A percentile compares a stretch with the other conserved stretches of the same genome.
These are phyloP conservation scores for Rhizopogon sp. DNA, from an alignment of 768 basidiomycete species.

Conservation along the genomic window DNA sequence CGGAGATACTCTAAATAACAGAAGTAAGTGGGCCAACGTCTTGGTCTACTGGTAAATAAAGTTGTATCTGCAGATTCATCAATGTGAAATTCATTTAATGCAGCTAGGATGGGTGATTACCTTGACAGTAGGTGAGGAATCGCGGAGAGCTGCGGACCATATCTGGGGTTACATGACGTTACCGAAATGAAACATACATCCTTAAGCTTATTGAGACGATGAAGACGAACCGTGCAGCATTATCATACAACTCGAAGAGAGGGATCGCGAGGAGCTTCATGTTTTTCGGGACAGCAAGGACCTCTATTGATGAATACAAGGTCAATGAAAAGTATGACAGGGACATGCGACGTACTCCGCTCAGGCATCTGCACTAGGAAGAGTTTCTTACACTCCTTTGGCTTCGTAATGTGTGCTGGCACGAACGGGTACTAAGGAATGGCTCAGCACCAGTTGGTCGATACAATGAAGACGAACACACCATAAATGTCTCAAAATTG, in stretches of 20 bases:
- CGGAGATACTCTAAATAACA: too few relatives aligned
- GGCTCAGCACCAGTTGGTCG: neutral
- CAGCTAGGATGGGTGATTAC: conserved; percentile 30
- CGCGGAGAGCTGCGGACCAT: conserved; percentile 91
- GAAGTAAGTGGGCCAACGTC: neutral
- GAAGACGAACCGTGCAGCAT: conserved; percentile 69
- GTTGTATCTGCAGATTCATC: conserved; percentile 46
- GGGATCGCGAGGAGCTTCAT: conserved; percentile 98
- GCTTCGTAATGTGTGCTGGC: conserved; percentile 94
- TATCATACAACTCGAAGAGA: conserved; percentile 96
- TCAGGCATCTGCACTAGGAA: conserved; percentile 96
- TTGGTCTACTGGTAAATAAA: conserved; percentile 64
- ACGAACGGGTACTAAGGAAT: conserved; percentile 78
- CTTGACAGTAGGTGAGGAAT: conserved; percentile 90
- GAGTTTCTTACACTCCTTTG: conserved; percentile 96
- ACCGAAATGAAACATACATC: conserved; percentile 3
- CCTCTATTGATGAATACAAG: conserved; percentile 49
- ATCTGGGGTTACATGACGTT: conserved; percentile 33
- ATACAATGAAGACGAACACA: conserved; percentile 33
- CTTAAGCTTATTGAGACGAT: neutral
- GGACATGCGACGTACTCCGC: conserved; percentile 55
- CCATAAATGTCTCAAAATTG: conserved; percentile 99
- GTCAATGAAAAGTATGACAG: neutral
- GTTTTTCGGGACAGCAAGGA: conserved; percentile 95
- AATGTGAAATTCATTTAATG: neutral